Conservation (phyloP, 2,329 filamentous ascomycete species). For the Chlorencoelia australis region DNA sequence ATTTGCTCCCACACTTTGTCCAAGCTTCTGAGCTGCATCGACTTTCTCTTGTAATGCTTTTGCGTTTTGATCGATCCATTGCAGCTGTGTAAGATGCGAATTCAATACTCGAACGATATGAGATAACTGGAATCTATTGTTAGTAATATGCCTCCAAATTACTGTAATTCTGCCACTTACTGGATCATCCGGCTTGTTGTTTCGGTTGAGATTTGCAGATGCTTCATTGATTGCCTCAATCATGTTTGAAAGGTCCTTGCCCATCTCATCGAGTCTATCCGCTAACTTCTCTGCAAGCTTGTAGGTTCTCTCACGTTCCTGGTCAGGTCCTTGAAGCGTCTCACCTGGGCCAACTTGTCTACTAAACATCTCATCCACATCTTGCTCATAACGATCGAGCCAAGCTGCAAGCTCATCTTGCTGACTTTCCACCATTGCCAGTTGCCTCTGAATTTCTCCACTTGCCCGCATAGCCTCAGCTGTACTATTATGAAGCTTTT, state of each 20-base stretch:
- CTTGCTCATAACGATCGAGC: slow-evolving; percentile 82
- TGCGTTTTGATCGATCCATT: slow-evolving; percentile 85
- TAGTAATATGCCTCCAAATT: slow-evolving; percentile 6
- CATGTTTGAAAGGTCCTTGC: slow-evolving; percentile 86
- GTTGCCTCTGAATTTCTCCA: slow-evolving; percentile 85
- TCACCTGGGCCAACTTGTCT: slow-evolving; percentile 69
- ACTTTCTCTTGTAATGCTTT: slow-evolving; percentile 76
- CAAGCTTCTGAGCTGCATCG: slow-evolving; percentile 67
- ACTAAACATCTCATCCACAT: slow-evolving; percentile 81
- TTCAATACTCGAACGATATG: slow-evolving; percentile 96
- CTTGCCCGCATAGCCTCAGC: slow-evolving; percentile 91
- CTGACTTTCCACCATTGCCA: slow-evolving; percentile 80
- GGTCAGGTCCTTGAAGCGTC: slow-evolving; percentile 76
- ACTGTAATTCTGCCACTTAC: slow-evolving; percentile 40
- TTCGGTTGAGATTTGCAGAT: slow-evolving; percentile 81
- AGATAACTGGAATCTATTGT: slow-evolving; percentile 51
- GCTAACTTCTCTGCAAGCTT: slow-evolving; percentile 90
- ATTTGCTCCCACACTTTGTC: slow-evolving; percentile 45
- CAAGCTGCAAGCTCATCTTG: slow-evolving; percentile 83
- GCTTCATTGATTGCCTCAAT: slow-evolving; percentile 96
- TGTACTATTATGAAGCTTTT: slow-evolving; percentile 82
- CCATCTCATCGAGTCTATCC: slow-evolving; percentile 86
- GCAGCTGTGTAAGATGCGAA: slow-evolving; percentile 80
- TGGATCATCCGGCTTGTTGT: slow-evolving; percentile 76
- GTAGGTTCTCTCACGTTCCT: slow-evolving; percentile 92